Conservation (phyloP, 1,284 basidiomycete species). For the Apiotrichum siamense region DNA sequence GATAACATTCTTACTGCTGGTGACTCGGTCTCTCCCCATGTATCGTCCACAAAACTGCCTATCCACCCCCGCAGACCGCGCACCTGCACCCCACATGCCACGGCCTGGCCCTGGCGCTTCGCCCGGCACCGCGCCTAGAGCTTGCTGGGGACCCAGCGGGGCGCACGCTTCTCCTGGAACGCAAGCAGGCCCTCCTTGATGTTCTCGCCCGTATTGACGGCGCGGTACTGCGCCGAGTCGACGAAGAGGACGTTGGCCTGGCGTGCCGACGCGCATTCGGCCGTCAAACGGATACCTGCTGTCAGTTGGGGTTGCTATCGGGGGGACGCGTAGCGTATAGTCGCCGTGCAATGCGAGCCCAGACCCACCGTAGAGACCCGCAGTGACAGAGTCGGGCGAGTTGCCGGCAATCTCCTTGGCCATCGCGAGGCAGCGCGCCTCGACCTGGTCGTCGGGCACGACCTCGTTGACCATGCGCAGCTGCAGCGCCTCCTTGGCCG, state of each 20-base stretch:
- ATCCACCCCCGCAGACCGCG: no score
- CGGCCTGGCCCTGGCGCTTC: no score
- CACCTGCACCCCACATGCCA: no score
- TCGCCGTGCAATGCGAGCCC: background rate
- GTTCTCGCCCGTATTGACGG: conserved; percentile 10
- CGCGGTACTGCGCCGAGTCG: conserved; percentile 8
- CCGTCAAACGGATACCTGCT: conserved; percentile 12
- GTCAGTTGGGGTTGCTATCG: background rate
- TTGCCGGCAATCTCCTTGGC: conserved; percentile 10
- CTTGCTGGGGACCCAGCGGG: conserved; percentile 12
- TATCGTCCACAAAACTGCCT: no score
- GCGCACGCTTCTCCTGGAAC: conserved; percentile 13
- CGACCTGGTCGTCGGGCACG: conserved; percentile 16
- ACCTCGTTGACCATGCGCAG: conserved; percentile 18
- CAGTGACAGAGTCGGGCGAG: conserved; percentile 15
- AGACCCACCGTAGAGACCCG: conserved; percentile 10
- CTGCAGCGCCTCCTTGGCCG: conserved; percentile 8
- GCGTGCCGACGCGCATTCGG: conserved; percentile 2
- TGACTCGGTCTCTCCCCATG: no score
- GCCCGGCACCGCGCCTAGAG: conserved; percentile 1
- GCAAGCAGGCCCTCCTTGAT: conserved; percentile 16
- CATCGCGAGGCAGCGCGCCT: conserved; percentile 9
- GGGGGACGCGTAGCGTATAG: no score
- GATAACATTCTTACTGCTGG: no score
- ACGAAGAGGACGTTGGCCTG: conserved; percentile 8